A percentile compares a stretch with the other conserved stretches of the same genome.
These are phyloP conservation scores for Polysphondylium violaceum DNA, from an alignment of 78 protist genomes.

Conservation along the genomic window DNA sequence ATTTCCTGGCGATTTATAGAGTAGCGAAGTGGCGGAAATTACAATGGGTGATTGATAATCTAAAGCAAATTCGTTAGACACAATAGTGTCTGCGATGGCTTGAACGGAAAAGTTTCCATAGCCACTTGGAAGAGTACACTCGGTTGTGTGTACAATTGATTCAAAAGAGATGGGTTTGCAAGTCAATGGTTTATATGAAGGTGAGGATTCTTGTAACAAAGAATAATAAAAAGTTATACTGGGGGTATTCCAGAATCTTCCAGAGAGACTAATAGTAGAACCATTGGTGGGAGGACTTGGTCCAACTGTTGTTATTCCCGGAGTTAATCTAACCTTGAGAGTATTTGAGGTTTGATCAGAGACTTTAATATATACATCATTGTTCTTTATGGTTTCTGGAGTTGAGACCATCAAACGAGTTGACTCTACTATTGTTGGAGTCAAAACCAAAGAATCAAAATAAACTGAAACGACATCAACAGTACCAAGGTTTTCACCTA, in stretches of 20 bases:
- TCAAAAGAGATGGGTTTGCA: no score
- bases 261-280: background rate
- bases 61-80: background rate
- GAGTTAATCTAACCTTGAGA: background rate
- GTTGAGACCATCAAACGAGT: no score
- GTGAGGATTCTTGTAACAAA: no score
- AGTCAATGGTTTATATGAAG: background rate
- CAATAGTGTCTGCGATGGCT: background rate
- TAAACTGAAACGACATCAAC: background rate
- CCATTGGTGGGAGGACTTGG: slow-evolving; percentile 1
- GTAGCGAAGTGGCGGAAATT: background rate
- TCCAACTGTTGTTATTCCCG: background rate
- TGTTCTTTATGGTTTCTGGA: background rate
- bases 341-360: background rate
- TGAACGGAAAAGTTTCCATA: slow-evolving; percentile 8
- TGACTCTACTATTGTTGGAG: no score
- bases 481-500: background rate
- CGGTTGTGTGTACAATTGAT: background rate
- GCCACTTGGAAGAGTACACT: slow-evolving; percentile 5
- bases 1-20: background rate
- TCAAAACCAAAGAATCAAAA: no score
- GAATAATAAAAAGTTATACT: no score
- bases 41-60: slow-evolving; percentile 21
- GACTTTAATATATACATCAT: background rate
- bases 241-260: no score